These are phyloP conservation scores for Warburgia ugandensis DNA, from an alignment of 164 flowering plant genomes.

Conservation along the genomic window DNA sequence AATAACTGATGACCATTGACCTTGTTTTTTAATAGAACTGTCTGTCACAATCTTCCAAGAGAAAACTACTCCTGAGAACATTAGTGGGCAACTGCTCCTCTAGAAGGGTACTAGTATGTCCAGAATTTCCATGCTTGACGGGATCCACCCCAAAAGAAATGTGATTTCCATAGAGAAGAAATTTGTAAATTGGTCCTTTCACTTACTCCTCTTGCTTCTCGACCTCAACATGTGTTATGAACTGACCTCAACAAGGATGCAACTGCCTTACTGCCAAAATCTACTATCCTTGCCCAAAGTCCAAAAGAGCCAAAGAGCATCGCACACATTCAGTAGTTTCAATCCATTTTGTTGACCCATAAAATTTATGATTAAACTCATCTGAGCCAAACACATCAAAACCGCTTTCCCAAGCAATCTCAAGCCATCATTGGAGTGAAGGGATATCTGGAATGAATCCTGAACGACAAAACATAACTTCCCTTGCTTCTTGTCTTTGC, in stretches of 20 bases:
- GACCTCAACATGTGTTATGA: constrained; percentile 13
- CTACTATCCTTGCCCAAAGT: constrained; percentile 66
- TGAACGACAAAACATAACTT: constrained; percentile 60
- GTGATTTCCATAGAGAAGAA: constrained; percentile 21
- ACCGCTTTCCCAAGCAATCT: constrained; percentile 78
- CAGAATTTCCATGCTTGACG: constrained; percentile 9
- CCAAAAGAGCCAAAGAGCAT: constrained; percentile 84
- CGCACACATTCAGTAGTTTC: constrained; percentile 90
- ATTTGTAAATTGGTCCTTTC: constrained; percentile 79
- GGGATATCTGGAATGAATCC: constrained; percentile 74
- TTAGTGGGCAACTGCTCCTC: no score
- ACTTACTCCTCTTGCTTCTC: constrained; percentile 12
- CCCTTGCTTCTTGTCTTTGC: constrained; percentile 48
- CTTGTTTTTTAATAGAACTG: constrained; percentile 7
- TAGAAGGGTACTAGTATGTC: not conserved
- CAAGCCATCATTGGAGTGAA: constrained; percentile 82
- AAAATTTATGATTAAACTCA: constrained; percentile 44
- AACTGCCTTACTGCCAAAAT: constrained; percentile 48
- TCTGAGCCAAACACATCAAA: constrained; percentile 56
- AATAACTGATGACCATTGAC: constrained; percentile 45
- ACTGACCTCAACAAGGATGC: constrained; percentile 24
- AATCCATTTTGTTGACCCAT: constrained; percentile 67
- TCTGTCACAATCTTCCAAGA: not conserved
- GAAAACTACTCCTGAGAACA: constrained; percentile 3
- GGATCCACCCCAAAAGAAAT: constrained; percentile 6